Evolutionary conservation across 805 yeast genomes (phyloP).

Genomic region (Candida loeiensis): DNA sequence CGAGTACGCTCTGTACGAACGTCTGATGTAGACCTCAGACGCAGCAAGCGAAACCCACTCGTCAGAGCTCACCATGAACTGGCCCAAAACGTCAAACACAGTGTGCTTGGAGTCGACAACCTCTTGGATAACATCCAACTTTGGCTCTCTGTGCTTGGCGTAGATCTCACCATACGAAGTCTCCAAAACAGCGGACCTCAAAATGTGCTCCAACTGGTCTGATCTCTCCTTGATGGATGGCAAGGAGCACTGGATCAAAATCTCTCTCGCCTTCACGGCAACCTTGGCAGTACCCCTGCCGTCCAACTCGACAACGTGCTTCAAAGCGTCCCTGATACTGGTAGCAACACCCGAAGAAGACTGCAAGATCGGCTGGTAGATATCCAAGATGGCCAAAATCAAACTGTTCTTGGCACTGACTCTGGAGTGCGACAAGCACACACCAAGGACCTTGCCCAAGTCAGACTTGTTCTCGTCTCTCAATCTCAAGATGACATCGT

Average conservation of each 20-base stretch:
- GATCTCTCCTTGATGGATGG: slow-evolving; percentile 96
- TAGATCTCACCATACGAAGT: slow-evolving; percentile 81
- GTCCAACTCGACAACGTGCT: slow-evolving; percentile 81
- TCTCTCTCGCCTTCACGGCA: slow-evolving; percentile 91
- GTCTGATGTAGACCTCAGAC: slow-evolving; percentile 91
- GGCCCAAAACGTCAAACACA: slow-evolving; percentile 93
- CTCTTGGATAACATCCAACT: slow-evolving; percentile 74
- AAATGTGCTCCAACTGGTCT: slow-evolving; percentile 94
- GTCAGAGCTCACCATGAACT: slow-evolving; percentile 79
- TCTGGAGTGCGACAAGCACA: slow-evolving; percentile 85
- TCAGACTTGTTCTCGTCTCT: slow-evolving; percentile 85
- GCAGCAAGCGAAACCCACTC: slow-evolving; percentile 93
- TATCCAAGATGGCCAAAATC: slow-evolving; percentile 77
- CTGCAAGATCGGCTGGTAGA: slow-evolving; percentile 76
- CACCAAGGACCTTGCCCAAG: slow-evolving; percentile 64
- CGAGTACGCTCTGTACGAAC: slow-evolving; percentile 95
- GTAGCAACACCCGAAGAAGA: slow-evolving; percentile 60
- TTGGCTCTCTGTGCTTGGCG: slow-evolving; percentile 78
- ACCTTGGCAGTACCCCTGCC: slow-evolving; percentile 90
- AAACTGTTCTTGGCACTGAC: slow-evolving; percentile 91
- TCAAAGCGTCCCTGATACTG: slow-evolving; percentile 67
- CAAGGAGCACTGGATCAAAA: slow-evolving; percentile 91
- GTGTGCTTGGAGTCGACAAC: slow-evolving; percentile 95
- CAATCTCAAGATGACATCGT: slow-evolving; percentile 79
- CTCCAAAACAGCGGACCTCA: slow-evolving; percentile 86